Base-by-base conservation (phyloP, 2,329 filamentous ascomycete species). In the Dactylellina drechsleri region DNA sequence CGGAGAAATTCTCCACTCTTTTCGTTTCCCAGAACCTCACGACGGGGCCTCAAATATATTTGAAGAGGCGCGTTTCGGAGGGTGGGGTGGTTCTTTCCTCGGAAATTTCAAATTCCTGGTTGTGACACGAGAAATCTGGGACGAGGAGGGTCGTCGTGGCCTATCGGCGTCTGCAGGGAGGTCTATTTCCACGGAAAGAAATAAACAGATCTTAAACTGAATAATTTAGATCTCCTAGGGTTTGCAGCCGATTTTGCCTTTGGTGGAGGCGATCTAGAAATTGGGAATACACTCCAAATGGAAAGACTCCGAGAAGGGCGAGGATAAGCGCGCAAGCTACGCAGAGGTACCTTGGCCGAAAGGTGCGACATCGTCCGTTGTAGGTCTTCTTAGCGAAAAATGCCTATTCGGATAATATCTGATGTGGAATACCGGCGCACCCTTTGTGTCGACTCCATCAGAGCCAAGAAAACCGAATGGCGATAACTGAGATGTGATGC, bases 1-100 rank as follows among this genome's bases (percentile, higher is more conserved):
- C 71, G 71, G 71, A 75, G 64, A 68, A 75, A 65, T 65, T 75
- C 71, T 75, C 71, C 71, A 72, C 16, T 43, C 40, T 28, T 13
- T 43, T 26, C 26, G 40, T 26, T 59, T 43, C 23, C 26, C 31
- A 61, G 56, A 58, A 62, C 18, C 6, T 41, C 43, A 66, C 26
- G 61, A 47, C 26, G 54, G 28, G 16, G 12, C 61, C 40, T 16
- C 16, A 56, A n/a, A 26, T 12, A 43, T 18, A 26, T 47, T 52
- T 60, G 18, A 49, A 52, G 49, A 59, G 52, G 64, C 41, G 54
- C n/a, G 49, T 54, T 45, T 47, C 16, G 31, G 40, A 20, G 59
- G 45, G 59, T 71, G 66, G 59, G 66, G 66, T 71, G 54, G 45
- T 16, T 65, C 23, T 26, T 58, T 59, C 66, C 66, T 71, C 59